Conservation (phyloP, 192 early-diverging fungal species). For the Coemansia sp. region DNA sequence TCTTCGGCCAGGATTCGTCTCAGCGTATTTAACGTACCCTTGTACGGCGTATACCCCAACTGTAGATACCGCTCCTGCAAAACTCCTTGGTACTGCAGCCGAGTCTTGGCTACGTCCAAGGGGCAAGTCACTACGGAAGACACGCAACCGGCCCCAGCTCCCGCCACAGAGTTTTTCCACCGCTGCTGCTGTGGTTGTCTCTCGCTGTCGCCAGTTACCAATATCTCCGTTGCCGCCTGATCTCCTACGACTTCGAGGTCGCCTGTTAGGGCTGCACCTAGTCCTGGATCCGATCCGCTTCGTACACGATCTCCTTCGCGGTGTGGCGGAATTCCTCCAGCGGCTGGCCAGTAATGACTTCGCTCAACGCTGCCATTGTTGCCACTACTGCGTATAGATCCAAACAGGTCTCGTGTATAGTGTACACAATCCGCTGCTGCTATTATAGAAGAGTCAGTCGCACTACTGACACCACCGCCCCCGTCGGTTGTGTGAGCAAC, state of each 20-base stretch:
- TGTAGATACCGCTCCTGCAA: constrained; percentile 23
- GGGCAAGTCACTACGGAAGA: constrained; percentile 86
- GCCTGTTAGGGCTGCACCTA: constrained; percentile 17
- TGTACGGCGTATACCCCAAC: constrained; percentile 35
- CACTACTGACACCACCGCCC: background rate
- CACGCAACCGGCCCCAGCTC: constrained; percentile 79
- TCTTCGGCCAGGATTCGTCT: constrained; percentile 74
- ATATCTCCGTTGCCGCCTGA: background rate
- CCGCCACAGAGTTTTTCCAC: constrained; percentile 76
- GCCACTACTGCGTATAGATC: constrained; percentile 1
- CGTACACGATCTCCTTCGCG: constrained; percentile 18
- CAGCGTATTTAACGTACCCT: constrained; percentile 62
- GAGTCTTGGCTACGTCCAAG: constrained; percentile 91
- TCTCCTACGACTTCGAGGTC: constrained; percentile 28
- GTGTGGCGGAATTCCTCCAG: constrained; percentile 40
- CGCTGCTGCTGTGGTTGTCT: constrained; percentile 10
- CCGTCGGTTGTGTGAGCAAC: background rate
- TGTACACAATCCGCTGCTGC: constrained; percentile 4
- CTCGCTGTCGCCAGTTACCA: background rate
- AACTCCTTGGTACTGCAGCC: constrained; percentile 83
- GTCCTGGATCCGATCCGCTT: background rate
- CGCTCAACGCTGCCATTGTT: constrained; percentile 17
- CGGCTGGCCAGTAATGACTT: constrained; percentile 37
- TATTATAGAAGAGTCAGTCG: background rate
- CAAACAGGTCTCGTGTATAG: constrained; percentile 7